Percentiles rank a stretch among this genome's conserved stretches.
Conservation (phyloP, 805 yeast genomes). For the Zygotorulaspora florentina region DNA sequence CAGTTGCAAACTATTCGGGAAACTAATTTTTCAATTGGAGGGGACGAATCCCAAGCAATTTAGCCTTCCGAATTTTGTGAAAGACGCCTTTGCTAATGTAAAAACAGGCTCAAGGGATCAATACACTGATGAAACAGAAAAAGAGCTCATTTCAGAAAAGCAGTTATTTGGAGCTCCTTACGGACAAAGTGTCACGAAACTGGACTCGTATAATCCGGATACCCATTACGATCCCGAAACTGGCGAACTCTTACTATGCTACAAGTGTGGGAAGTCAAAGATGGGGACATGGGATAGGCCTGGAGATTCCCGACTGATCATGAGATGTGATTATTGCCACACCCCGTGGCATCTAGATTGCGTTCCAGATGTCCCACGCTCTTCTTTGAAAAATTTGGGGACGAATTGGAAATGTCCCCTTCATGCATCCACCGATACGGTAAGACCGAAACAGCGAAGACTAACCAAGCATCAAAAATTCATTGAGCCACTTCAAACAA, state of each 20-base stretch:
- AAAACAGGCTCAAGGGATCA: conserved; percentile 64
- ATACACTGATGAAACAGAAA: conserved; percentile 57
- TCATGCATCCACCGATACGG: conserved; percentile 48
- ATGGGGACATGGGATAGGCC: conserved; percentile 42
- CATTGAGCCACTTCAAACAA: conserved; percentile 50
- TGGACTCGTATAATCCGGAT: conserved; percentile 50
- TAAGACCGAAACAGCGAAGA: conserved; percentile 36
- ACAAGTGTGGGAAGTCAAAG: conserved; percentile 70
- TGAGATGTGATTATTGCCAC: conserved; percentile 79
- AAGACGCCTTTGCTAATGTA: conserved; percentile 72
- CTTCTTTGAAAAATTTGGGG: conserved; percentile 68
- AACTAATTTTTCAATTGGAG: conserved; percentile 55
- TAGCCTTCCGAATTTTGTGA: conserved; percentile 60
- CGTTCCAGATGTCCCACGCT: conserved; percentile 62
- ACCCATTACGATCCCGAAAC: conserved; percentile 54
- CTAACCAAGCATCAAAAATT: conserved; percentile 48
- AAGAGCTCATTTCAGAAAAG: conserved; percentile 38
- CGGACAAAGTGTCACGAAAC: conserved; percentile 33
- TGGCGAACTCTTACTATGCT: conserved; percentile 69
- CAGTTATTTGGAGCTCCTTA: conserved; percentile 45
- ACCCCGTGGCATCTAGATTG: conserved; percentile 89
- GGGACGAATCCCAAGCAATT: conserved; percentile 63
- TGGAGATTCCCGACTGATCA: conserved; percentile 46
- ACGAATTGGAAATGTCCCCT: conserved; percentile 89
- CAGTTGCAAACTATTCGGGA: conserved; percentile 42